Evolutionary conservation across 1,284 basidiomycete species (phyloP).

Genomic region (Trichosporon faecale): DNA sequence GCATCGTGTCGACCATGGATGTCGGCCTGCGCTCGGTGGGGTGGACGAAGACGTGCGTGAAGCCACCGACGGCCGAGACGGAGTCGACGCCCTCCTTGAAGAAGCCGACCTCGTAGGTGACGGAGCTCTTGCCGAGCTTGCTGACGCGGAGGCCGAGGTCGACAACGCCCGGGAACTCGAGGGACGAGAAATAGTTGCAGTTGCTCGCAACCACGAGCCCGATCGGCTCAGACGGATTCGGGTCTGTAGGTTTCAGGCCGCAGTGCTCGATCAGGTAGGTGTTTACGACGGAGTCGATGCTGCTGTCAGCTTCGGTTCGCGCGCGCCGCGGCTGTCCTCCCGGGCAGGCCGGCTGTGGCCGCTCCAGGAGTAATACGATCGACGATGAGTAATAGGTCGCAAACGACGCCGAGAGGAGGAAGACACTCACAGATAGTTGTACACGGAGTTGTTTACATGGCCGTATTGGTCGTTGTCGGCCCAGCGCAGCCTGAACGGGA

Average conservation of each 20-base stretch:
- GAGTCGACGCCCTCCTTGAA: slow-evolving; percentile 14
- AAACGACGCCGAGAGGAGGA: too few relatives aligned
- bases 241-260: slow-evolving; percentile 20
- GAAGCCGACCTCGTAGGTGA: slow-evolving; percentile 27
- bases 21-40: slow-evolving; percentile 20
- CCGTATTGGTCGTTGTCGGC: slow-evolving; percentile 27
- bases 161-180: slow-evolving; percentile 23
- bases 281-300: slow-evolving; percentile 27
- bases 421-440: slow-evolving; percentile 26
- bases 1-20: slow-evolving; percentile 19
- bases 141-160: slow-evolving; percentile 23
- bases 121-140: slow-evolving; percentile 23
- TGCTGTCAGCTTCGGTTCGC: slow-evolving; percentile 13
- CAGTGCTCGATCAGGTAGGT: slow-evolving; percentile 23
- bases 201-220: slow-evolving; percentile 21
- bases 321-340: too few relatives aligned
- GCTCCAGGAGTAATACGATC: too few relatives aligned
- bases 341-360: too few relatives aligned
- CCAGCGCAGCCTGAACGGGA: slow-evolving; percentile 23
- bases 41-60: slow-evolving; percentile 26
- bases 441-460: slow-evolving; percentile 25
- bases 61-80: slow-evolving; percentile 22
- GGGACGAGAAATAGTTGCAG: slow-evolving; percentile 26
- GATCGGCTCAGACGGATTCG: slow-evolving; percentile 20
- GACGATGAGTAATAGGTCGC: too few relatives aligned